Conservation (phyloP, 257 asterid genomes). For the Nicotiana otophora region DNA sequence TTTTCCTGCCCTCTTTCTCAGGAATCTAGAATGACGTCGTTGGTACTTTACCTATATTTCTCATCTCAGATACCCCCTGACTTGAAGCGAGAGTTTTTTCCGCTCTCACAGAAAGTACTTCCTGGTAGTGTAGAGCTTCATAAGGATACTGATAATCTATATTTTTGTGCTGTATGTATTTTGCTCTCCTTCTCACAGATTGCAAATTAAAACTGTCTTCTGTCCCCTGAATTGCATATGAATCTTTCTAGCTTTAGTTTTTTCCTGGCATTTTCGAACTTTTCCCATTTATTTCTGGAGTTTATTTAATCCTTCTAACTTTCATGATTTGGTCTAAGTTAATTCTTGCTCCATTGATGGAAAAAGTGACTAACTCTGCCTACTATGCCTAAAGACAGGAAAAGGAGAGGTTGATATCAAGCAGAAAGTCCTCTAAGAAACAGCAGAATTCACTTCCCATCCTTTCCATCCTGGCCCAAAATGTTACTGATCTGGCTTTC, state of each 20-base stretch:
- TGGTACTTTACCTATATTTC: background rate
- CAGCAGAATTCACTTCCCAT: constrained; percentile 67
- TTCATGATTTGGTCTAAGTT: background rate
- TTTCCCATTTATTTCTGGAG: background rate
- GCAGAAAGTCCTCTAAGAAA: constrained; percentile 56
- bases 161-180: background rate
- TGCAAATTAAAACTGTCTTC: background rate
- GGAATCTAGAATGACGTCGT: background rate
- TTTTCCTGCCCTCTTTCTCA: background rate
- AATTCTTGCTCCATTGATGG: constrained; percentile 5
- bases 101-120: background rate
- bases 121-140: background rate
- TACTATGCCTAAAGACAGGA: constrained; percentile 76
- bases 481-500: constrained; percentile 63
- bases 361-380: constrained; percentile 31
- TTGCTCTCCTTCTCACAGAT: too few species aligned
- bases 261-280: background rate
- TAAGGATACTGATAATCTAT: background rate
- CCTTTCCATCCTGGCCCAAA: constrained; percentile 78
- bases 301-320: background rate
- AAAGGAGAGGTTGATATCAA: constrained; percentile 61
- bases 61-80: background rate
- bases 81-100: background rate
- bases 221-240: background rate
- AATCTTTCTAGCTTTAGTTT: background rate